Evolutionary conservation across 176 grass and related monocot species (phyloP).

Genomic region (Musa schizocarpa): DNA sequence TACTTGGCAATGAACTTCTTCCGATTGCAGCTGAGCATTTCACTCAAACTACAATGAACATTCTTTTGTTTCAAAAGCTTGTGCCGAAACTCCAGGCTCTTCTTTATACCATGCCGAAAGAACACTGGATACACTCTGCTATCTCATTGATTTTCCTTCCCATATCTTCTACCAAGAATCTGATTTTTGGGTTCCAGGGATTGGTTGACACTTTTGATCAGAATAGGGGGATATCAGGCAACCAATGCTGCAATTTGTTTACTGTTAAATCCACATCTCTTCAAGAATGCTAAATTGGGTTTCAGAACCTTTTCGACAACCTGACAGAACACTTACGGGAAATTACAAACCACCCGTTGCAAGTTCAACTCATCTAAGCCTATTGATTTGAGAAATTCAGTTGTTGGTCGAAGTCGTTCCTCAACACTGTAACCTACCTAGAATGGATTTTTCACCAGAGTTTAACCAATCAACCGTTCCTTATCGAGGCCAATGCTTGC

Average conservation of each 20-base stretch:
- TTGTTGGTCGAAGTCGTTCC: constrained; percentile 61
- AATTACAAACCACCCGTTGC: constrained; percentile 52
- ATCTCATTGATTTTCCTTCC: constrained; percentile 55
- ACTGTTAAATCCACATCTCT: constrained; percentile 47
- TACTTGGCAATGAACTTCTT: constrained; percentile 81
- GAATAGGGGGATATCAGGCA: constrained; percentile 66
- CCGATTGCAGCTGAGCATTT: constrained; percentile 83
- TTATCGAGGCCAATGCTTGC: constrained; percentile 54
- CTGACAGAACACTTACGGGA: constrained; percentile 55
- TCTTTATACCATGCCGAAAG: constrained; percentile 79
- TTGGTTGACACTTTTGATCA: constrained; percentile 83
- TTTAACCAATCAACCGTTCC: constrained; percentile 65
- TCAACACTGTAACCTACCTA: constrained; percentile 77
- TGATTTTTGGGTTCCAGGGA: constrained; percentile 91
- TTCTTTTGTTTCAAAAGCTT: constrained; percentile 67
- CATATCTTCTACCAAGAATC: constrained; percentile 84
- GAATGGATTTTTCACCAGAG: constrained; percentile 50
- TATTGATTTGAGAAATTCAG: constrained; percentile 62
- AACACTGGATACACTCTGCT: constrained; percentile 80
- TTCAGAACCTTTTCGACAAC: constrained; percentile 57
- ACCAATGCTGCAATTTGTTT: constrained; percentile 56
- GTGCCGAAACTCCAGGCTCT: constrained; percentile 73
- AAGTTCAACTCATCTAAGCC: constrained; percentile 49
- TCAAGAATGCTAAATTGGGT: constrained; percentile 66
- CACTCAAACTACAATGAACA: constrained; percentile 62